Evolutionary conservation across 805 yeast species (phyloP).

Genomic region (Brettanomyces custersianus): DNA sequence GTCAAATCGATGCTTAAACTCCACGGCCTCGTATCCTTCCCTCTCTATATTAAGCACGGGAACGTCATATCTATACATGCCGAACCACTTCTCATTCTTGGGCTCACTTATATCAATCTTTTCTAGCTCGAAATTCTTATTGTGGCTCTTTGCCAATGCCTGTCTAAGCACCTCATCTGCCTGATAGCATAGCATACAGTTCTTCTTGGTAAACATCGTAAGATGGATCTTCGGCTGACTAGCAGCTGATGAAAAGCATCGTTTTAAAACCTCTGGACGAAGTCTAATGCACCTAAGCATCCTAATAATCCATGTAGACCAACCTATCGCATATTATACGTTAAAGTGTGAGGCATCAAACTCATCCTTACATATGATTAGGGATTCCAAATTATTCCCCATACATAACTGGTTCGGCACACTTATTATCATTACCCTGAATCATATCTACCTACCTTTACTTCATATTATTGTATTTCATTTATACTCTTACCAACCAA

Average conservation of each 20-base stretch:
- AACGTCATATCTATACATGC: slow-evolving; percentile 62
- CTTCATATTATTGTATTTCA: too few species aligned
- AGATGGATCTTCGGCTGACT: slow-evolving; percentile 18
- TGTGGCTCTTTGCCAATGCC: slow-evolving; percentile 24
- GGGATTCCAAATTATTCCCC: too few species aligned
- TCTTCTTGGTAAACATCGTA: slow-evolving; percentile 60
- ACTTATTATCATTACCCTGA: too few species aligned
- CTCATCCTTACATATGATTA: too few species aligned
- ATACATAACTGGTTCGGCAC: too few species aligned
- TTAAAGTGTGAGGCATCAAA: too few species aligned
- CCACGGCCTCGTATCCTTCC: slow-evolving; percentile 36
- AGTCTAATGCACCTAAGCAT: too few species aligned
- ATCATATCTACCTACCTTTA: too few species aligned
- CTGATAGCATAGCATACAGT: slow-evolving; percentile 60
- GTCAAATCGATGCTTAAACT: slow-evolving; percentile 61
- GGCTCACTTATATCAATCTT: slow-evolving; percentile 52
- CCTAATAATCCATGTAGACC: too few species aligned
- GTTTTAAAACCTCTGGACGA: too few species aligned
- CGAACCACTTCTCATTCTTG: slow-evolving; percentile 57
- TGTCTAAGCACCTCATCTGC: slow-evolving; percentile 45
- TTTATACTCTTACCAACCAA: slow-evolving; percentile 55
- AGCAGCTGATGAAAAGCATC: slow-evolving; percentile 8
- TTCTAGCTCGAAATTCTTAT: slow-evolving; percentile 24
- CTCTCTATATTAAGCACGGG: slow-evolving; percentile 69
- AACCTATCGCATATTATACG: too few species aligned